Evolutionary conservation across 139 green algal species (phyloP).

Genomic region (Chlamydomonas sp.): DNA sequence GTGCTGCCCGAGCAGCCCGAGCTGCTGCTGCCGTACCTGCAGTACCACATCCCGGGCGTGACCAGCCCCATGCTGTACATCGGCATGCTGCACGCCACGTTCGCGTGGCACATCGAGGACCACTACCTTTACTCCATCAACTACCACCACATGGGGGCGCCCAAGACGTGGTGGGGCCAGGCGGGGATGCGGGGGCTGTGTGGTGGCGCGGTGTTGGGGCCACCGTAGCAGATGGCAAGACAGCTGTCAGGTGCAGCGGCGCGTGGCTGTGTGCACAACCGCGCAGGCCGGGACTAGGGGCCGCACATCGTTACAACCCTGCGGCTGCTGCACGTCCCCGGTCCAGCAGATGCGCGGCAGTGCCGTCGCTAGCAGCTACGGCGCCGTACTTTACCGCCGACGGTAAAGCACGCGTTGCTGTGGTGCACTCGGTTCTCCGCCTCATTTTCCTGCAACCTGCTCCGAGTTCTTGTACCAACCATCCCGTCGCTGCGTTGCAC

Average conservation of each 20-base stretch:
- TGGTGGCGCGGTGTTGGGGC: too few relatives aligned
- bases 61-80: slow-evolving; percentile 91
- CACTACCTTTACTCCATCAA: slow-evolving; percentile 84
- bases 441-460: too few relatives aligned
- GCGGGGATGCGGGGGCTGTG: too few relatives aligned
- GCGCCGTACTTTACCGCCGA: too few relatives aligned
- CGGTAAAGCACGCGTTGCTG: too few relatives aligned
- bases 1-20: neutral
- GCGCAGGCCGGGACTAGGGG: neutral
- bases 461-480: too few relatives aligned
- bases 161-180: slow-evolving; percentile 81
- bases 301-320: too few relatives aligned
- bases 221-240: neutral
- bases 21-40: neutral
- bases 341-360: too few relatives aligned
- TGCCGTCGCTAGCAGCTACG: too few relatives aligned
- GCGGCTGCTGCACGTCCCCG: too few relatives aligned
- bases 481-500: too few relatives aligned
- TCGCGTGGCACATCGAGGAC: slow-evolving; percentile 96
- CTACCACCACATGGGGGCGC: slow-evolving; percentile 83
- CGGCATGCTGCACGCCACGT: slow-evolving; percentile 89
- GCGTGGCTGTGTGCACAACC: neutral
- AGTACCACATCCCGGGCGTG: slow-evolving; percentile 65
- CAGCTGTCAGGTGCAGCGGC: neutral
- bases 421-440: too few relatives aligned